Evolutionary conservation across 2,329 filamentous ascomycete genomes (phyloP), one percentile per base, ranked within the genome.

Genomic region (Sarocladium kiliense): DNA sequence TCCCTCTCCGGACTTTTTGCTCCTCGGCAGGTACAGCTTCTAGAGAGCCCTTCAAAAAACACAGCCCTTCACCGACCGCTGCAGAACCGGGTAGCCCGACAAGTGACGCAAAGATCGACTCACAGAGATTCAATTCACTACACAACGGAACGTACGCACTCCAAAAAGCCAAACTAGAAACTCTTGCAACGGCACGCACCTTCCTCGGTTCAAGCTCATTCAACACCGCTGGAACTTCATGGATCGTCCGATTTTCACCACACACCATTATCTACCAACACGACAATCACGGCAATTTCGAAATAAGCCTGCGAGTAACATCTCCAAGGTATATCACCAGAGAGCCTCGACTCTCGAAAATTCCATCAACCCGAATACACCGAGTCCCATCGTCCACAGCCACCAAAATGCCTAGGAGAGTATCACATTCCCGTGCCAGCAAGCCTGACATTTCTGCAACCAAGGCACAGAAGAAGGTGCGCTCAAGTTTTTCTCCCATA

Each of bases 381-480:
- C n/a, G n/a, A n/a, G n/a, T n/a, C n/a, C n/a, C n/a, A n/a, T n/a
- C n/a, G n/a, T n/a, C n/a, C n/a, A n/a, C 18, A 53, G 23, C 50
- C 32, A 21, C 23, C 50, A 37, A 18, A n/a, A 53, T 53, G 50
- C 50, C 50, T 3, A 53, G 41, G 50, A 39, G 50, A 39, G 50
- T 5, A 39, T 41, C 50, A 25, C 23, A 39, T 10, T 53, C 50
- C 7, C 11, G 36, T 4, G 34, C 18, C 50, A 39, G 26, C 32
- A 53, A 41, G 50, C 50, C 50, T 34, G 50, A 53, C 10, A 54
- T 54, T 27, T 19, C 14, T 30, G 23, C 26, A 10, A 18, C 49
- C 18, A 44, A 19, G 19, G 7, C 34, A 9, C 42, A 30, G 32
- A 58, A 58, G 41, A 58, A 58, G 56, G 56, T 58, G 27, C 18